These are phyloP conservation scores for Exophiala dermatitidis DNA, from an alignment of 2,329 filamentous ascomycete species.

Conservation along the genomic window DNA sequence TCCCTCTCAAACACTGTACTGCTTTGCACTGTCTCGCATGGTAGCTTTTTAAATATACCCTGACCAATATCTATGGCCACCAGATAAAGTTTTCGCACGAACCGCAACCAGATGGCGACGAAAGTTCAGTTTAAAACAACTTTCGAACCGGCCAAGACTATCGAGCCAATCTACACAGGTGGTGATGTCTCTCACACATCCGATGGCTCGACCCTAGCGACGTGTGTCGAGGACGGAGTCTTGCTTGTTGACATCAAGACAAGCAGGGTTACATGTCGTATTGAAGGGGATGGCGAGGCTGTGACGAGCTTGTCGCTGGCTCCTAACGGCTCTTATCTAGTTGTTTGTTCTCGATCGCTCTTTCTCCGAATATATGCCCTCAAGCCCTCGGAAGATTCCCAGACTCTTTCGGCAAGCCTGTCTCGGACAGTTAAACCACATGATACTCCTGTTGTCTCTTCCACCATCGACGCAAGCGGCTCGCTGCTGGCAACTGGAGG, in stretches of 20 bases:
- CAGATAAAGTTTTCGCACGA: not conserved
- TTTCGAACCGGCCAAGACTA: constrained; percentile 73
- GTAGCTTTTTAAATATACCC: not conserved
- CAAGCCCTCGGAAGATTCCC: constrained; percentile 49
- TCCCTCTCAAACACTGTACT: not conserved
- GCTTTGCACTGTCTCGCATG: not conserved
- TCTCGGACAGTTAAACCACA: constrained; percentile 82
- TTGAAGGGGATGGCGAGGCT: constrained; percentile 71
- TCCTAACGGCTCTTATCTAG: constrained; percentile 76
- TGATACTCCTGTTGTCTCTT: constrained; percentile 76
- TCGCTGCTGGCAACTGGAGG: constrained; percentile 87
- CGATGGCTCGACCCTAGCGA: constrained; percentile 73
- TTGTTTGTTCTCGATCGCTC: constrained; percentile 88
- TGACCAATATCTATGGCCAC: not conserved
- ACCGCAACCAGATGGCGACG: constrained; percentile 41
- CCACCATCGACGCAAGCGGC: constrained; percentile 77
- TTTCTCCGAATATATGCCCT: constrained; percentile 89
- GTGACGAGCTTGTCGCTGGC: constrained; percentile 57
- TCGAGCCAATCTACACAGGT: constrained; percentile 90
- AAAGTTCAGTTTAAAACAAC: constrained; percentile 60
- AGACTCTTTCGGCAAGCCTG: constrained; percentile 58
- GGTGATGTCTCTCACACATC: constrained; percentile 78
- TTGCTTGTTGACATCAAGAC: constrained; percentile 78
- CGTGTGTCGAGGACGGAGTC: constrained; percentile 85
- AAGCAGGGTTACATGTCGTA: constrained; percentile 70